These are phyloP conservation scores for Saccharomyces hybrid DNA, from an alignment of 1,139 yeast species.

Conservation along the genomic window DNA sequence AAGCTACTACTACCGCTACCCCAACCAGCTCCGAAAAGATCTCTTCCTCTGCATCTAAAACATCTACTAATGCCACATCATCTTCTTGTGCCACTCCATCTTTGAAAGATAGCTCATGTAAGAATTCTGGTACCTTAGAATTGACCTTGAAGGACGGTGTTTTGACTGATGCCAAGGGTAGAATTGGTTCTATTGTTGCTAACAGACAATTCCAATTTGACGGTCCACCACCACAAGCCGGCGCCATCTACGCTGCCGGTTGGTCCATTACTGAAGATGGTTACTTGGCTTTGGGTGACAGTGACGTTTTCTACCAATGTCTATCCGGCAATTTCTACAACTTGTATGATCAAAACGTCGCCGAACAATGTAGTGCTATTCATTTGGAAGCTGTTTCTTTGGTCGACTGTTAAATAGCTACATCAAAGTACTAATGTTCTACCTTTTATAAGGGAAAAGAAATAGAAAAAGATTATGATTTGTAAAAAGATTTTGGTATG, in stretches of 20 bases:
- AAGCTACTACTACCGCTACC: conserved; percentile 23
- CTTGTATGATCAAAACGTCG: conserved; percentile 65
- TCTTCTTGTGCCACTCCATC: conserved; percentile 12
- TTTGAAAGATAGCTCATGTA: conserved; percentile 32
- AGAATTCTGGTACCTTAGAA: conserved; percentile 43
- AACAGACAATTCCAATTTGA: conserved; percentile 87
- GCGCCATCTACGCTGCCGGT: conserved; percentile 78
- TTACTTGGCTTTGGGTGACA: conserved; percentile 62
- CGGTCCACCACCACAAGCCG: conserved; percentile 89
- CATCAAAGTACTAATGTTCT: background rate
- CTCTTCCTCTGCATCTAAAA: conserved; percentile 9
- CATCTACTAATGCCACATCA: conserved; percentile 3
- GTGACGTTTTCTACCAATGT: conserved; percentile 69
- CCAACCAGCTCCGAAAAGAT: conserved; percentile 12
- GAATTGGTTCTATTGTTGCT: conserved; percentile 77
- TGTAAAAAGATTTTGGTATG: background rate
- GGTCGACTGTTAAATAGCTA: conserved; percentile 43
- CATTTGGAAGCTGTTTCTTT: conserved; percentile 59
- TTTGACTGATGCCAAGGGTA: conserved; percentile 55
- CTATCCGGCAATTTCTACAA: conserved; percentile 76
- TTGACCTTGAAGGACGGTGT: conserved; percentile 47
- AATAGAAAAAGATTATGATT: background rate
- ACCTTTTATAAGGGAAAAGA: background rate
- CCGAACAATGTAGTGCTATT: conserved; percentile 59
- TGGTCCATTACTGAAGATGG: conserved; percentile 65